These are phyloP conservation scores for Tetrahymena elliotti DNA, from an alignment of 73 alveolate species.

Conservation along the genomic window DNA sequence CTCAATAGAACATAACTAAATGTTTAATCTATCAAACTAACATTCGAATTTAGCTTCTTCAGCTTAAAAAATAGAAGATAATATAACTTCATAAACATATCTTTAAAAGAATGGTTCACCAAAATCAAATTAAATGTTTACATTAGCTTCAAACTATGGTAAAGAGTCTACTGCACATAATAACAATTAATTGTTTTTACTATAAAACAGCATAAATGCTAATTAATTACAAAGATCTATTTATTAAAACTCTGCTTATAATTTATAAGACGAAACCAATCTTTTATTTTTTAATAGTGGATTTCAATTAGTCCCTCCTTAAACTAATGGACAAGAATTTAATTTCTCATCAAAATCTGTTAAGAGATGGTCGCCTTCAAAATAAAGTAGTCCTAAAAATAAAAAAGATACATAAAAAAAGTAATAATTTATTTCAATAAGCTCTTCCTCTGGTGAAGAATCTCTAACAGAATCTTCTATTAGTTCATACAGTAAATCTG, in stretches of 20 bases:
- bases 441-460: neutral
- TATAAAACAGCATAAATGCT: neutral
- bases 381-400: neutral
- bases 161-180: neutral
- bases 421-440: neutral
- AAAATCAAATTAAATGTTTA: neutral
- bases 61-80: neutral
- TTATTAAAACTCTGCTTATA: neutral
- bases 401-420: neutral
- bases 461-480: neutral
- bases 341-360: neutral
- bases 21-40: too few relatives aligned
- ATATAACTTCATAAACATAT: neutral
- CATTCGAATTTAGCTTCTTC: neutral
- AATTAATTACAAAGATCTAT: neutral
- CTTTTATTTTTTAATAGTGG: neutral
- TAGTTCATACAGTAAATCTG: neutral
- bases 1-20: neutral
- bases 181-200: neutral
- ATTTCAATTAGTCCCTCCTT: neutral
- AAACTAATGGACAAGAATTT: neutral
- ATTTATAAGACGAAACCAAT: neutral
- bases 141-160: neutral
- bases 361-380: neutral
- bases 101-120: neutral